These are phyloP conservation scores for Hemileccinum impolitum DNA, from an alignment of 768 basidiomycete species.

Conservation along the genomic window DNA sequence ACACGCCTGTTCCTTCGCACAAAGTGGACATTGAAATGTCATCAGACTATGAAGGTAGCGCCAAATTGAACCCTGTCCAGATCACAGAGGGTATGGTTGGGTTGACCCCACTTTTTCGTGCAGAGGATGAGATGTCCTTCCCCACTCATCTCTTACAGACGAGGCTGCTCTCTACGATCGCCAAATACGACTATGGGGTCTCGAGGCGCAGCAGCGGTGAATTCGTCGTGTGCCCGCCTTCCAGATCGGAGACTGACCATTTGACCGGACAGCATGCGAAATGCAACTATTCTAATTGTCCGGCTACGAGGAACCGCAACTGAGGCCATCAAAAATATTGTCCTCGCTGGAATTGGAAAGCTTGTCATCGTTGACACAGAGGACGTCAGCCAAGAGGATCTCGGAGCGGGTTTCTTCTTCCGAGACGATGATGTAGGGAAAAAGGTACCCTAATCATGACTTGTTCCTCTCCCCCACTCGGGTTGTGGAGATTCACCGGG, in stretches of 20 bases:
- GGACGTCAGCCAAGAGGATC: constrained; percentile 76
- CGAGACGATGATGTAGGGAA: constrained; percentile 89
- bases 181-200: constrained; percentile 96
- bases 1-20: background rate
- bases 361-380: constrained; percentile 80
- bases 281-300: constrained; percentile 83
- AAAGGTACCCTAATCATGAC: constrained; percentile 50
- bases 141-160: constrained; percentile 31
- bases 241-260: constrained; percentile 9
- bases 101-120: background rate
- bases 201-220: constrained; percentile 95
- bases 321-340: constrained; percentile 96
- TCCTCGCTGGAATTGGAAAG: constrained; percentile 92
- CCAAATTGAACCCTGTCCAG: constrained; percentile 39
- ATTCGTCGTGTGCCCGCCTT: constrained; percentile 9
- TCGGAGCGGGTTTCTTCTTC: constrained; percentile 92
- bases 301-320: constrained; percentile 81
- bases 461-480: constrained; percentile 13
- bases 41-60: constrained; percentile 25
- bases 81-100: constrained; percentile 63
- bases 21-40: constrained; percentile 13
- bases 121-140: constrained; percentile 3
- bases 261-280: constrained; percentile 70
- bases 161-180: constrained; percentile 91
- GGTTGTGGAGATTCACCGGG: constrained; percentile 39